phyloP scores from a whole-genome alignment of 108 stramenopile species.

The Conticribra guillardii region DNA sequence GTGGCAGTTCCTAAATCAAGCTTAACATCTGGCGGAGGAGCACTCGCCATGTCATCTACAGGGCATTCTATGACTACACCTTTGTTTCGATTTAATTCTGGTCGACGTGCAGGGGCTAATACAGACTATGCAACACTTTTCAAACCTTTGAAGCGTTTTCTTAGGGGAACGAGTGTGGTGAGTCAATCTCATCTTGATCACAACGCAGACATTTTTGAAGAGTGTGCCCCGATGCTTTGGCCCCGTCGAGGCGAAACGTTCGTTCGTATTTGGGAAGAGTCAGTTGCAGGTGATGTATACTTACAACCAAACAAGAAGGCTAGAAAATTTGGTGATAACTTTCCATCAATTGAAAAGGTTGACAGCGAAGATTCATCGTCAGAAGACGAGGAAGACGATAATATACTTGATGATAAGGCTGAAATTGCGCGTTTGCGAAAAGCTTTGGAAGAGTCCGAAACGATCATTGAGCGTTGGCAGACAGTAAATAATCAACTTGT shows the following conservation, averaged over 20 bases:
- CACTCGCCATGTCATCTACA: conserved; percentile 11
- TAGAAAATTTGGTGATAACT: too few species aligned
- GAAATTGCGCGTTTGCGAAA: conserved; percentile 54
- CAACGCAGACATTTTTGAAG: neutral
- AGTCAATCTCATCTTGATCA: conserved; percentile 3
- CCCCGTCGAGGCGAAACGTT: conserved; percentile 24
- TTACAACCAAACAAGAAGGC: too few species aligned
- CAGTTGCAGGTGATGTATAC: too few species aligned
- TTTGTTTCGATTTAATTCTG: conserved; percentile 6
- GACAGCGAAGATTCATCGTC: too few species aligned
- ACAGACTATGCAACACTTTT: conserved; percentile 19
- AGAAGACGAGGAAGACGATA: too few species aligned
- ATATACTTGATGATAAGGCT: conserved; percentile 26
- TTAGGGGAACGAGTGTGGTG: conserved; percentile 38
- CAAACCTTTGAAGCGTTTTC: conserved; percentile 40
- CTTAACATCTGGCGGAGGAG: conserved; percentile 11
- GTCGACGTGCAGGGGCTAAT: conserved; percentile 1
- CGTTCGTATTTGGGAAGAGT: conserved; percentile 13
- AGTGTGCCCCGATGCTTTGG: conserved; percentile 27
- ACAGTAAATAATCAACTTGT: conserved; percentile 73
- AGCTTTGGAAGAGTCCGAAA: conserved; percentile 53
- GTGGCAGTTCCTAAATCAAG: conserved; percentile 49
- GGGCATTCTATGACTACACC: neutral
- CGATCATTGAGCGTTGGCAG: conserved; percentile 70
- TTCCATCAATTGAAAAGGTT: too few species aligned